Conservation (phyloP, 2,329 filamentous ascomycete genomes). For the Ophiognomonia clavigignenti-juglandacearum region DNA sequence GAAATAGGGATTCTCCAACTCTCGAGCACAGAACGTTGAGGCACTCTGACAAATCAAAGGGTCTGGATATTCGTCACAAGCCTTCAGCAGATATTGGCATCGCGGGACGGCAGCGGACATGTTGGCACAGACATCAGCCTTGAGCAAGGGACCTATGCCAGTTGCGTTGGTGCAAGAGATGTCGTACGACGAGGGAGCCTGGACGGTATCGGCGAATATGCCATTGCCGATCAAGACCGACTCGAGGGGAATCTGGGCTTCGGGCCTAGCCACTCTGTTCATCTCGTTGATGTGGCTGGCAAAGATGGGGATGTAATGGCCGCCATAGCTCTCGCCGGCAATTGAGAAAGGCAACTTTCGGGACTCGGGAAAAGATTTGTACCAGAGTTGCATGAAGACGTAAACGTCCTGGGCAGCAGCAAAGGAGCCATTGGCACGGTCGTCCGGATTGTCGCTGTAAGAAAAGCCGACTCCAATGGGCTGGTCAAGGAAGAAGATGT, state of each 20-base stretch:
- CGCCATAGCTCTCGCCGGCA: conserved; percentile 44
- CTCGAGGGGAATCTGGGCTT: conserved; percentile 35
- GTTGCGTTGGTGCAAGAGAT: not conserved
- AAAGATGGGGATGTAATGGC: conserved; percentile 41
- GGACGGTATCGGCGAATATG: conserved; percentile 26
- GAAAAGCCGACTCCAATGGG: conserved; percentile 57
- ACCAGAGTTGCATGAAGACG: conserved; percentile 42
- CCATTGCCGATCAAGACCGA: conserved; percentile 43
- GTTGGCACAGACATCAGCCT: not conserved
- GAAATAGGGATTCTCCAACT: not conserved
- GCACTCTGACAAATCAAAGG: not conserved
- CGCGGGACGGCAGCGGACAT: not conserved
- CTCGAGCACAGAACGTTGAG: not conserved
- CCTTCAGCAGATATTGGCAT: not conserved
- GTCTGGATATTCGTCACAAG: not conserved
- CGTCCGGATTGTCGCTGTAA: conserved; percentile 24
- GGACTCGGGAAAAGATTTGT: conserved; percentile 38
- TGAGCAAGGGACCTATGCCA: not conserved
- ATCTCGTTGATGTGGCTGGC: conserved; percentile 38
- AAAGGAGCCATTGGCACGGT: conserved; percentile 32
- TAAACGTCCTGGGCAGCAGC: conserved; percentile 43
- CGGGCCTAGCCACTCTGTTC: conserved; percentile 28
- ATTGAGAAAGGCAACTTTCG: conserved; percentile 36
- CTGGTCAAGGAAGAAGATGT: conserved; percentile 43
- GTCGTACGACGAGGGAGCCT: conserved; percentile 1